Evolutionary conservation across 257 asterid genomes (phyloP).

Genomic region (Cynanchum wilfordii): DNA sequence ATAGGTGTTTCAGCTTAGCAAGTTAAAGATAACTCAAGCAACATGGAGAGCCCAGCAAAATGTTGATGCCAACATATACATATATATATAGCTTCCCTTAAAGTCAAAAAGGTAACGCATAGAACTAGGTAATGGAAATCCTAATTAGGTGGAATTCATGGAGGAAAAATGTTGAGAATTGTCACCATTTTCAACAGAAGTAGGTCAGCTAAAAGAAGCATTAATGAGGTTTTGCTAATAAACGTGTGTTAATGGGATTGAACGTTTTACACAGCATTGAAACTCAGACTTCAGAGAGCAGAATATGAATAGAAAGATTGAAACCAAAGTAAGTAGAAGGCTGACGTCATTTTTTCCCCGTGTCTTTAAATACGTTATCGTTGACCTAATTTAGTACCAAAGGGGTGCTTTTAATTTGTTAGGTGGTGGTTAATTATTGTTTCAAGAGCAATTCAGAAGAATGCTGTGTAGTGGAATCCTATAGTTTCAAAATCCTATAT

Average conservation of each 20-base stretch:
- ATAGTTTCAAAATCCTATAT: too few species aligned
- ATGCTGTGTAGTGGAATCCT: too few species aligned
- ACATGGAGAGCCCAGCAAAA: not conserved
- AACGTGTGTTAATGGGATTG: constrained; percentile 4
- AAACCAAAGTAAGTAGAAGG: too few species aligned
- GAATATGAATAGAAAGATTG: not conserved
- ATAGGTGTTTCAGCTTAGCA: not conserved
- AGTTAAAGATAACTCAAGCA: not conserved
- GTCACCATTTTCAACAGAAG: not conserved
- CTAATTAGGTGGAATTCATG: not conserved
- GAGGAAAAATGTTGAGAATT: not conserved
- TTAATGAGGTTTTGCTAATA: not conserved
- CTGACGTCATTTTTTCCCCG: too few species aligned
- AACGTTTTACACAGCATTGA: not conserved
- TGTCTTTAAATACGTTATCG: too few species aligned
- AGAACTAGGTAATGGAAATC: not conserved
- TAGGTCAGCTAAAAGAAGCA: constrained; percentile 5
- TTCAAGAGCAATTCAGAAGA: too few species aligned
- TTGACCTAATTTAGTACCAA: too few species aligned
- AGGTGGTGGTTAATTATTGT: too few species aligned
- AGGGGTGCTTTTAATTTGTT: too few species aligned
- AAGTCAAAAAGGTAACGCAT: not conserved
- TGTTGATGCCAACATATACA: not conserved
- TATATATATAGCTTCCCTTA: not conserved
- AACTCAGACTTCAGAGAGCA: not conserved